Evolutionary conservation across 2,329 filamentous ascomycete species (phyloP), one percentile per base, ranked within the genome.

Genomic region (Orbilia ellipsospora): DNA sequence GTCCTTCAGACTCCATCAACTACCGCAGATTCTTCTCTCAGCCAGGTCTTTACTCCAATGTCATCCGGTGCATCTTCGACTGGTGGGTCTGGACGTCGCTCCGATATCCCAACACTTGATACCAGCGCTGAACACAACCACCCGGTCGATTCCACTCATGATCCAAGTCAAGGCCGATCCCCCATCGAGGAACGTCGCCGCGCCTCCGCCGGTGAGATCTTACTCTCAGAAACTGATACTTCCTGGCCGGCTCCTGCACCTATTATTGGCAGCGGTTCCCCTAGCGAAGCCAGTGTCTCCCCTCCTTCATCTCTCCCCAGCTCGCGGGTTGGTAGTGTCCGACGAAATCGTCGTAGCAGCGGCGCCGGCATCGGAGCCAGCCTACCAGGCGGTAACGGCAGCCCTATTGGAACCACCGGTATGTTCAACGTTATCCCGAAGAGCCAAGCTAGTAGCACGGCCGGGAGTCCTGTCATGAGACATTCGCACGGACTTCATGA

Each of bases 341-440:
- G 59, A 55, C 72, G 72, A n/a, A 55, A 59, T 48, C 57, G 72
- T 26, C 57, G 72, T 42, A 69, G 72, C 54, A 75, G 72, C 28
- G 57, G 54, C 15, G 64, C 72, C 26, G 59, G 36, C 40, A 31
- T 67, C 56, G 40, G 48, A 4, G 48, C 55, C 5, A 18, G 7
- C 5, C 36, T 20, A n/a, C n/a, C 72, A 20, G 68, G 54, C 23
- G 44, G 57, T 12, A 75, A 60, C 40, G 64, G 72, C 10, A 75
- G 64, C 28, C 72, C 64, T 7, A 28, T 75, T 28, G 64, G 64
- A 16, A 75, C 72, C 23, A 69, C 52, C 6, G 44, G 52, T 15
- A 65, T 75, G 52, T 75, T 75, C 40, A 75, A 75, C 36, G 72
- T 75, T 44, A 75, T 75, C n/a, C 64, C 72, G 8, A 75, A 68